Evolutionary conservation across 495 filamentous ascomycete species (phyloP).

Genomic region (Thermothielavioides terrestris): DNA sequence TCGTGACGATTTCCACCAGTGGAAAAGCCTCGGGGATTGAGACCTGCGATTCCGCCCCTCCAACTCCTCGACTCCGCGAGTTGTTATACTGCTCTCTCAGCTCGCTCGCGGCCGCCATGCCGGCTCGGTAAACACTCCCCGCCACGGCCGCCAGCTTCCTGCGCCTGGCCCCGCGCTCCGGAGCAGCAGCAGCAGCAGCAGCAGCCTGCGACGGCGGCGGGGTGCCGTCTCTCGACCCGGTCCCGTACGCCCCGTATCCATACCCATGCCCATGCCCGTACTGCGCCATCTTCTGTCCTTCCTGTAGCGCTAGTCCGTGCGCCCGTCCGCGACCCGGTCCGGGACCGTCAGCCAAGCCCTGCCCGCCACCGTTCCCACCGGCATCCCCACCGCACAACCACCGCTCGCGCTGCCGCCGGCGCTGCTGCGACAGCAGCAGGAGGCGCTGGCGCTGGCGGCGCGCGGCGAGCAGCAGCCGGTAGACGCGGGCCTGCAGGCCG

Average conservation of each 20-base stretch:
- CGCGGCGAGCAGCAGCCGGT: conserved; percentile 61
- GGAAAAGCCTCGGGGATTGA: conserved; percentile 72
- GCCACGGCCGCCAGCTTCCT: conserved; percentile 62
- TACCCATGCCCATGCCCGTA: conserved; percentile 20
- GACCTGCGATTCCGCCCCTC: conserved; percentile 40
- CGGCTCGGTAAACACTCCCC: conserved; percentile 48
- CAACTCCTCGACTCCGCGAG: conserved; percentile 45
- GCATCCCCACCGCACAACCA: conserved; percentile 21
- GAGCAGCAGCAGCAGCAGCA: conserved; percentile 5
- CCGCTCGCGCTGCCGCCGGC: neutral
- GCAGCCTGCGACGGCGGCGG: conserved; percentile 9
- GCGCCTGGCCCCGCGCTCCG: conserved; percentile 60
- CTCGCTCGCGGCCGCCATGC: conserved; percentile 83
- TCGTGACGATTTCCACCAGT: conserved; percentile 66
- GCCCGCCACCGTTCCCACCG: neutral
- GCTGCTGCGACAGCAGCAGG: no score
- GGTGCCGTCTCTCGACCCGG: conserved; percentile 20
- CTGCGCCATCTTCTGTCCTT: no score
- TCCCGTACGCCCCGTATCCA: conserved; percentile 15
- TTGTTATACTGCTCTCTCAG: conserved; percentile 85
- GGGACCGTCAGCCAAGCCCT: no score
- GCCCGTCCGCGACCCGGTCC: neutral
- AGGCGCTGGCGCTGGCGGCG: conserved; percentile 47
- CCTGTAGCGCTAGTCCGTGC: no score
- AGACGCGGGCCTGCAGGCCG: conserved; percentile 64